phyloP scores from a whole-genome alignment of 1,284 basidiomycete genomes.

The Cronartium quercuum region DNA sequence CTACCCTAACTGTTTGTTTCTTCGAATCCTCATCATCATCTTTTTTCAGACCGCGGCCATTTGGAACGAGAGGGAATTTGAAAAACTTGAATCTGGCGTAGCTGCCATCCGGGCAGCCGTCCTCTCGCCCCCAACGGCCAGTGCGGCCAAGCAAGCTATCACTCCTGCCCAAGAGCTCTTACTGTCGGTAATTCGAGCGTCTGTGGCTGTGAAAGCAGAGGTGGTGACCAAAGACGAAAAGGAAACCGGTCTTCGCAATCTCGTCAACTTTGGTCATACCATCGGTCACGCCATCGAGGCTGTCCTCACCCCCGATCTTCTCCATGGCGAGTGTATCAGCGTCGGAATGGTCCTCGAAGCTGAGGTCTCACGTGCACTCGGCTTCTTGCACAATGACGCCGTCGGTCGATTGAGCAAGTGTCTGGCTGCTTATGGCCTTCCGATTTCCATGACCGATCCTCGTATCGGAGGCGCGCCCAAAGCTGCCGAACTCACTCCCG shows the following conservation, averaged over 20 bases:
- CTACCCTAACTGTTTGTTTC: not conserved
- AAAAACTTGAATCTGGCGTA: constrained; percentile 72
- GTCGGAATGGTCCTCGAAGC: constrained; percentile 92
- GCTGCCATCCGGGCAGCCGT: constrained; percentile 77
- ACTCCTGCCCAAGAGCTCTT: constrained; percentile 55
- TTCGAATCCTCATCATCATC: not conserved
- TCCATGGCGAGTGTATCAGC: constrained; percentile 88
- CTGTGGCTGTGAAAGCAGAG: constrained; percentile 84
- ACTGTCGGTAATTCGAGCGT: constrained; percentile 74
- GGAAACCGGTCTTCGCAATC: constrained; percentile 87
- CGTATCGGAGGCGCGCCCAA: constrained; percentile 57
- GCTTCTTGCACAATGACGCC: constrained; percentile 76
- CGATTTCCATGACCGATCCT: constrained; percentile 68
- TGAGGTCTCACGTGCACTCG: constrained; percentile 79
- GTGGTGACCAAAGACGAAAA: constrained; percentile 92
- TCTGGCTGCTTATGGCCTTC: constrained; percentile 78
- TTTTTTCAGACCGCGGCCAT: constrained; percentile 77
- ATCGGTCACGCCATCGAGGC: constrained; percentile 96
- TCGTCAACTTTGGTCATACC: constrained; percentile 94
- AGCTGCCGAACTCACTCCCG: constrained; percentile 63
- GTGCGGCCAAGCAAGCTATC: constrained; percentile 52
- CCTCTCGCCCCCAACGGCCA: constrained; percentile 57
- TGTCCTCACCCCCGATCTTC: constrained; percentile 76
- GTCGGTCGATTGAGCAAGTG: constrained; percentile 77
- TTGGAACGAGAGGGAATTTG: constrained; percentile 82